Evolutionary conservation across 1,284 basidiomycete genomes (phyloP).

Genomic region (Puccinia brachypodii): DNA sequence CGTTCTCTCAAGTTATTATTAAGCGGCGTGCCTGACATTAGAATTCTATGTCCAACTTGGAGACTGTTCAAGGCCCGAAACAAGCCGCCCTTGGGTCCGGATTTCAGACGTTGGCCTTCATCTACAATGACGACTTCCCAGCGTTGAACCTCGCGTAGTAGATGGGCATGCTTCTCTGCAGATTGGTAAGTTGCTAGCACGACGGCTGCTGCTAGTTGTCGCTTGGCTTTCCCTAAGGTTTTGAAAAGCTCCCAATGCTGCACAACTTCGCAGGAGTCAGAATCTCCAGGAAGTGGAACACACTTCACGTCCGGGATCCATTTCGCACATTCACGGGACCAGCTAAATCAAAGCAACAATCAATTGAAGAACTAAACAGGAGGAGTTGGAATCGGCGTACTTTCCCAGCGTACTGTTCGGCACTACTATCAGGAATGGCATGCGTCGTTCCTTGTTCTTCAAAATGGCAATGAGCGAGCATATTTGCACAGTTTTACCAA

Average conservation of each 20-base stretch:
- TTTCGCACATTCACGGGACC: slow-evolving; percentile 76
- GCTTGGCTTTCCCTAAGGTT: slow-evolving; percentile 56
- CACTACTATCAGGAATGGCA: slow-evolving; percentile 83
- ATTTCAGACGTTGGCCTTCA: slow-evolving; percentile 72
- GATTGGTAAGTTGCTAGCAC: slow-evolving; percentile 84
- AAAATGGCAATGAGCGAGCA: slow-evolving; percentile 79
- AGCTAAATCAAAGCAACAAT: slow-evolving; percentile 53
- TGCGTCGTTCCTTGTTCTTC: slow-evolving; percentile 65
- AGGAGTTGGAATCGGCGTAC: slow-evolving; percentile 60
- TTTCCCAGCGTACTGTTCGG: slow-evolving; percentile 91
- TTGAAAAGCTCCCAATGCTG: slow-evolving; percentile 79
- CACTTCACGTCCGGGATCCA: slow-evolving; percentile 75
- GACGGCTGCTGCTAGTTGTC: slow-evolving; percentile 61
- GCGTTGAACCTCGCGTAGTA: slow-evolving; percentile 76
- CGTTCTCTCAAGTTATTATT: slow-evolving; percentile 91
- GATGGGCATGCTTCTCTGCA: slow-evolving; percentile 62
- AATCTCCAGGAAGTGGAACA: slow-evolving; percentile 73
- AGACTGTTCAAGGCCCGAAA: slow-evolving; percentile 80
- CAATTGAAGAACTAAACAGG: background rate
- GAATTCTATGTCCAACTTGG: slow-evolving; percentile 74
- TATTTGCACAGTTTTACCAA: slow-evolving; percentile 93
- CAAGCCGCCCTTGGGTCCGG: slow-evolving; percentile 69
- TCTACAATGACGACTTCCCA: slow-evolving; percentile 93
- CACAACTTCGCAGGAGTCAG: slow-evolving; percentile 70
- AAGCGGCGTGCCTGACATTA: slow-evolving; percentile 94